Evolutionary conservation across 345 rosid species (phyloP).

Genomic region (thale cress (Arabidopsis thaliana)): TAIR10.1 NC_003075.7:15455001-15455500

Average conservation of each 20-base stretch:
- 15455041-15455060: neutral
- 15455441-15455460: constrained; percentile 61
- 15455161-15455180: constrained; percentile 23
- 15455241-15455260: constrained; percentile 47
- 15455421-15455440: constrained; percentile 67
- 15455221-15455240: constrained; percentile 26
- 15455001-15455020: neutral
- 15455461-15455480: constrained; percentile 57
- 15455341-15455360: constrained; percentile 52
- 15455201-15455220: neutral
- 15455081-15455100: too few species aligned
- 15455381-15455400: constrained; percentile 50
- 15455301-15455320: constrained; percentile 50
- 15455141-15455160: constrained; percentile 4
- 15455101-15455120: constrained; percentile 13
- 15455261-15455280: constrained; percentile 56
- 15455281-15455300: constrained; percentile 64
- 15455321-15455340: constrained; percentile 52
- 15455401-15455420: constrained; percentile 55
- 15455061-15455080: too few species aligned
- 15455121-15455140: neutral
- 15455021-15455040: neutral
- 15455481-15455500: constrained; percentile 68
- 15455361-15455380: constrained; percentile 59
- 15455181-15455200: constrained; percentile 21